Base-by-base conservation (phyloP, 805 yeast species). In the Torulaspora gathmanii region DNA sequence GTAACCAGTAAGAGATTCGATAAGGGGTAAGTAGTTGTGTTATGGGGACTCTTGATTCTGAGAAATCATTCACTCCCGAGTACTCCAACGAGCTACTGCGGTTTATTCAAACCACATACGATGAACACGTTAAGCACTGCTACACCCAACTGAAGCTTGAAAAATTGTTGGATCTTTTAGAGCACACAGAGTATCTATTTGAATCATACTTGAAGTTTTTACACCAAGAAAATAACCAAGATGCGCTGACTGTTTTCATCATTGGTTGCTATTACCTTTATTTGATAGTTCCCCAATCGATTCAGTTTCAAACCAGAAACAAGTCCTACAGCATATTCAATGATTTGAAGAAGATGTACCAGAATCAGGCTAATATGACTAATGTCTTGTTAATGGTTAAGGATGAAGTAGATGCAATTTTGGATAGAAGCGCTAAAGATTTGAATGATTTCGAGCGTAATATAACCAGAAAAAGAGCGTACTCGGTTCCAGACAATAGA, bases 301-400 rank as follows among this genome's bases (percentile, higher is more conserved):
- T 65, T 25, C 73, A 70, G 48, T 70, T 69, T 44, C 70, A 68
- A 45, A 57, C 70, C 22, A 67, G 65, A 50, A 70, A 70, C 49
- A 70, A 67, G 47, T 66, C 68, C 44, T 67, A 63, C 42, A 64
- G 64, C 20, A 55, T 70, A n/a, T 70, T 69, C 38, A 54, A 60
- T 16, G 64, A 64, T 9, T 50, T 69, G 42, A 68, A 66, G 46
- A 63, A 55, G 43, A 38, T 66, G 36, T 70, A 61, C 40, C 70
- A 69, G 44, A 59, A 58, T 40, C 70, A 70, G 43, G 53, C 64
- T 6, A 66, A 64, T 39, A 69, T 70, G 73, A 56, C 68, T 4
- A 69, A 70, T 41, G 73, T 69, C n/a, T 49, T 66, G 27, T 47
- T 57, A 1, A 66, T 66, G 58, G 68, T 67, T 1, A 61, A 59